These are phyloP conservation scores for Articulospora tetracladia DNA, from an alignment of 495 filamentous ascomycete species.

Conservation along the genomic window DNA sequence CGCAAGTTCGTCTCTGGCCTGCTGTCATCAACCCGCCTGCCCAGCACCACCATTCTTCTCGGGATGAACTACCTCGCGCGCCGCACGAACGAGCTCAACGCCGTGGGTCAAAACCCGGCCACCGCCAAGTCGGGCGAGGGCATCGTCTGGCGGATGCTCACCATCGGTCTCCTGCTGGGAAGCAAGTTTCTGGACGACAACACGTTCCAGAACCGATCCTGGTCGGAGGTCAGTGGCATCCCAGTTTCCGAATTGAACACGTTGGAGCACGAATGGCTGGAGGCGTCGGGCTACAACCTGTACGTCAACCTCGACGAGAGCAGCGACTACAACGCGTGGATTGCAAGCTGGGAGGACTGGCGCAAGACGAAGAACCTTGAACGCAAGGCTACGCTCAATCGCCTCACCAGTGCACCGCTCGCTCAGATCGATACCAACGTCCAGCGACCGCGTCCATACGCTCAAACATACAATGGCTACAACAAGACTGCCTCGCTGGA, in stretches of 20 bases:
- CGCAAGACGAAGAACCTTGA: conserved; percentile 56
- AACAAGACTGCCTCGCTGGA: conserved; percentile 17
- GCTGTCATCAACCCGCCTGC: conserved; percentile 88
- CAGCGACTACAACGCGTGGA: conserved; percentile 80
- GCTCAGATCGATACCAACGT: conserved; percentile 29
- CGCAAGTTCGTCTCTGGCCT: conserved; percentile 95
- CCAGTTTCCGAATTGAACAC: conserved; percentile 81
- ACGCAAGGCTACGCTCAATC: conserved; percentile 29
- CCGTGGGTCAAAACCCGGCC: conserved; percentile 40
- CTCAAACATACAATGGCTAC: conserved; percentile 17
- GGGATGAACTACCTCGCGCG: conserved; percentile 87
- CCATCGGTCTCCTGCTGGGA: conserved; percentile 80
- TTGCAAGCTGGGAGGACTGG: conserved; percentile 80
- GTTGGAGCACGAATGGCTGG: conserved; percentile 90
- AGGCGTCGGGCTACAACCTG: conserved; percentile 78
- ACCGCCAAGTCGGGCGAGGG: conserved; percentile 44
- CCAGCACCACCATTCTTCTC: conserved; percentile 90
- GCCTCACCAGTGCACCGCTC: conserved; percentile 23
- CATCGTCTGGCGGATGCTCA: conserved; percentile 88
- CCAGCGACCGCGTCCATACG: conserved; percentile 19
- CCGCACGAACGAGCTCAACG: conserved; percentile 71
- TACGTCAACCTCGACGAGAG: conserved; percentile 81
- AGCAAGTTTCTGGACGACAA: conserved; percentile 99
- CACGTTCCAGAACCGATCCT: conserved; percentile 98
- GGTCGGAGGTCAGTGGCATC: conserved; percentile 97